phyloP scores from a whole-genome alignment of 371 early-diverging fungal genomes.

The Haplosporangium sp. region DNA sequence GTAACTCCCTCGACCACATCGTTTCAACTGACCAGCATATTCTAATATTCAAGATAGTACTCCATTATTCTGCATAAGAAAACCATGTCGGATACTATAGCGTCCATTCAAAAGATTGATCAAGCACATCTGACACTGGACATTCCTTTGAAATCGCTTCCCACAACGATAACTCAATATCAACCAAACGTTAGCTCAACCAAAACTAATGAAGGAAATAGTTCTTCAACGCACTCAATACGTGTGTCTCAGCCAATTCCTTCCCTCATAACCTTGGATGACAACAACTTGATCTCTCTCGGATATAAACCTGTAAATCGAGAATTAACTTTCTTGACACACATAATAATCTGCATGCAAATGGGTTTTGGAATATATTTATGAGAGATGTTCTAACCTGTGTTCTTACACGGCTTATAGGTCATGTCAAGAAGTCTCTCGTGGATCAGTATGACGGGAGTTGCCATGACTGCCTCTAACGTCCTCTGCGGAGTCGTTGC shows the following conservation, averaged over 20 bases:
- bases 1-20: too few species aligned
- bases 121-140: neutral
- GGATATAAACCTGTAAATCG: constrained; percentile 51
- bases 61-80: neutral
- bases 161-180: constrained; percentile 4
- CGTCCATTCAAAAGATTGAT: neutral
- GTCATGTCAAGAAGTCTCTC: constrained; percentile 39
- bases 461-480: constrained; percentile 27
- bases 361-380: too few species aligned
- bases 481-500: constrained; percentile 29
- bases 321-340: neutral
- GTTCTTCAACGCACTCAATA: constrained; percentile 2
- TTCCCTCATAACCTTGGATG: constrained; percentile 32
- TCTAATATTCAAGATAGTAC: too few species aligned
- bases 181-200: constrained; percentile 9
- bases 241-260: constrained; percentile 8
- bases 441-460: constrained; percentile 23
- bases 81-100: neutral
- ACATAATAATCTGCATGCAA: too few species aligned
- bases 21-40: too few species aligned
- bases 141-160: constrained; percentile 5
- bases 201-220: neutral
- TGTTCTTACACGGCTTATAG: constrained; percentile 9
- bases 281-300: constrained; percentile 42
- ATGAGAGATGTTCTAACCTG: neutral